phyloP scores from a whole-genome alignment of 805 yeast species.

The Sugiyamaella valdiviana region DNA sequence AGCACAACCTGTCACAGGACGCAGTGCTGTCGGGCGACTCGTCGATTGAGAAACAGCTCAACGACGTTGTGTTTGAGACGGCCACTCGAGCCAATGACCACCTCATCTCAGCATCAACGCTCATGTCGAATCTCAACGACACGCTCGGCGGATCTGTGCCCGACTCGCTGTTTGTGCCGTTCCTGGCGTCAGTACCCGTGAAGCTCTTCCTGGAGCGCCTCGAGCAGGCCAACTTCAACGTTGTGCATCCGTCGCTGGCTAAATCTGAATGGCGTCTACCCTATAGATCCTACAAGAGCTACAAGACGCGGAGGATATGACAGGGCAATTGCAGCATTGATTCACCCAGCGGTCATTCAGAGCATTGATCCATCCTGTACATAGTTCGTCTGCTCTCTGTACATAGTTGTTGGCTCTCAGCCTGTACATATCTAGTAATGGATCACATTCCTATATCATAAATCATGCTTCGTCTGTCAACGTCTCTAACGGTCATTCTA shows the following conservation, averaged over 20 bases:
- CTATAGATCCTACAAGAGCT: slow-evolving; percentile 49
- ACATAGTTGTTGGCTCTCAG: too few relatives aligned
- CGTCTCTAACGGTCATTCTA: too few relatives aligned
- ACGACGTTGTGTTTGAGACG: slow-evolving; percentile 59
- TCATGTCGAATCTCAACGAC: slow-evolving; percentile 37
- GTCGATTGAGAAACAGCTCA: slow-evolving; percentile 30
- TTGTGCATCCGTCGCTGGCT: slow-evolving; percentile 40
- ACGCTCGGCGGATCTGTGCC: slow-evolving; percentile 36
- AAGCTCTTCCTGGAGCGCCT: slow-evolving; percentile 53
- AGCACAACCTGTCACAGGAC: slow-evolving; percentile 57
- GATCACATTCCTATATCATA: too few relatives aligned
- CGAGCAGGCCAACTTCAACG: slow-evolving; percentile 60
- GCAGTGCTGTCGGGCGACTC: slow-evolving; percentile 32
- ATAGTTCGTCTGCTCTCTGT: too few relatives aligned
- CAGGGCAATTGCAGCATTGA: too few relatives aligned
- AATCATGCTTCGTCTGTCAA: too few relatives aligned
- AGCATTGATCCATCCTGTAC: too few relatives aligned
- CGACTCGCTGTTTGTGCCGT: slow-evolving; percentile 62
- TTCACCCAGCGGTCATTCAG: too few relatives aligned
- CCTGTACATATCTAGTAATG: neutral
- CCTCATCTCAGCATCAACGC: slow-evolving; percentile 57
- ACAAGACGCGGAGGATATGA: slow-evolving; percentile 35
- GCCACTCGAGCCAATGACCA: slow-evolving; percentile 80
- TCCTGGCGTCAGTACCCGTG: slow-evolving; percentile 62
- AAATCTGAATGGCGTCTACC: slow-evolving; percentile 61